phyloP scores from a whole-genome alignment of 2,329 filamentous ascomycete genomes.

The Fusarium vanettenii region DNA sequence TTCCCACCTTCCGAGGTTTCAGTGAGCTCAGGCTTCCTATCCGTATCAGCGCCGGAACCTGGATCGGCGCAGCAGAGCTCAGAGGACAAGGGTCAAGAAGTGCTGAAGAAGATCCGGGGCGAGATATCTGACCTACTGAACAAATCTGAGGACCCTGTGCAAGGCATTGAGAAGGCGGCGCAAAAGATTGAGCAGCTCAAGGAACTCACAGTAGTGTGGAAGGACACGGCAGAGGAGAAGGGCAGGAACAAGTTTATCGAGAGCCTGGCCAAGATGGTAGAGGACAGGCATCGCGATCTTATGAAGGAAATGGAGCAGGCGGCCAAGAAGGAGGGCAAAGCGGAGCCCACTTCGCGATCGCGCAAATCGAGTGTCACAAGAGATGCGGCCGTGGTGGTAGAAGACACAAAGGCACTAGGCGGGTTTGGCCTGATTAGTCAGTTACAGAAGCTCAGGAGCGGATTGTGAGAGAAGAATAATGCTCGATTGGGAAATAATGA shows the following conservation, averaged over 20 bases:
- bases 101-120: constrained; percentile 75
- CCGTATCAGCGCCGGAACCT: constrained; percentile 86
- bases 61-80: constrained; percentile 72
- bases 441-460: constrained; percentile 69
- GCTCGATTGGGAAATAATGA: neutral
- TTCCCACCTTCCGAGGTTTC: constrained; percentile 89
- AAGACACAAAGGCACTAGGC: constrained; percentile 58
- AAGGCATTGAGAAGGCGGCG: constrained; percentile 79
- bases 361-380: constrained; percentile 50
- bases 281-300: constrained; percentile 73
- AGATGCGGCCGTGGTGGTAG: constrained; percentile 45
- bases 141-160: constrained; percentile 65
- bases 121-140: constrained; percentile 79
- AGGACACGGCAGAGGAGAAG: constrained; percentile 94
- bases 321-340: constrained; percentile 49
- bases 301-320: constrained; percentile 63
- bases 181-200: constrained; percentile 81
- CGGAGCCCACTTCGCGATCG: constrained; percentile 46
- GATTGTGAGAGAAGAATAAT: constrained; percentile 51
- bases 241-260: constrained; percentile 86
- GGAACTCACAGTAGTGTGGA: constrained; percentile 85
- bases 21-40: constrained; percentile 86
- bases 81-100: constrained; percentile 88
- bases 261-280: constrained; percentile 81
- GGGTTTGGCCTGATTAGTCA: constrained; percentile 73